Conservation (phyloP, 106 monocot species). For the Gastrodia elata region DNA sequence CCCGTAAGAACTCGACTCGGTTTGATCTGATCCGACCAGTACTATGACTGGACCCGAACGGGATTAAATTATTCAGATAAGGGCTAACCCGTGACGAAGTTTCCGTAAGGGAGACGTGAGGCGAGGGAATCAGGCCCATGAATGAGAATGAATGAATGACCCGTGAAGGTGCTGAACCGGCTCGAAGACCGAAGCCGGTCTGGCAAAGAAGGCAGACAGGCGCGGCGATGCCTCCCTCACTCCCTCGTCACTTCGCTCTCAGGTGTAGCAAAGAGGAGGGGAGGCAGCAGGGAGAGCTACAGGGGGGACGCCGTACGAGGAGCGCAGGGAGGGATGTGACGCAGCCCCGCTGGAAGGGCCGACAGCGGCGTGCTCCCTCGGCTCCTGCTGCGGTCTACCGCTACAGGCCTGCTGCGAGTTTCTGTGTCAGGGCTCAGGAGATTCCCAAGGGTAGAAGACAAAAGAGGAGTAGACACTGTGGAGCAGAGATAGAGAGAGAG, state of each 20-base stretch:
- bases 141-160: too few species aligned
- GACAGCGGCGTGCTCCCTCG: conserved; percentile 8
- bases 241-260: conserved; percentile 3
- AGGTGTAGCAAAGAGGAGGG: not conserved
- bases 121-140: not conserved
- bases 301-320: not conserved
- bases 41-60: conserved; percentile 1
- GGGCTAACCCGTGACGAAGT: conserved; percentile 7
- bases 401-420: not conserved
- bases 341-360: not conserved
- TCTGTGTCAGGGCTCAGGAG: not conserved
- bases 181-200: not conserved
- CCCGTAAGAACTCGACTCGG: too few species aligned
- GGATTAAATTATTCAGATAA: too few species aligned
- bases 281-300: conserved; percentile 4
- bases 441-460: conserved; percentile 9
- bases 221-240: not conserved
- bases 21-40: not conserved
- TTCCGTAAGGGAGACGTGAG: not conserved
- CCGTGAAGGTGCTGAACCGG: not conserved
- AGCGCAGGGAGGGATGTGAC: conserved; percentile 1
- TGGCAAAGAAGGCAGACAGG: too few species aligned
- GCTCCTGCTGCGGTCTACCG: not conserved
- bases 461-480: not conserved
- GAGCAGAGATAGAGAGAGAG: not conserved